These are phyloP conservation scores for Didymosphaeria variabile DNA, from an alignment of 2,329 filamentous ascomycete species.

Conservation along the genomic window DNA sequence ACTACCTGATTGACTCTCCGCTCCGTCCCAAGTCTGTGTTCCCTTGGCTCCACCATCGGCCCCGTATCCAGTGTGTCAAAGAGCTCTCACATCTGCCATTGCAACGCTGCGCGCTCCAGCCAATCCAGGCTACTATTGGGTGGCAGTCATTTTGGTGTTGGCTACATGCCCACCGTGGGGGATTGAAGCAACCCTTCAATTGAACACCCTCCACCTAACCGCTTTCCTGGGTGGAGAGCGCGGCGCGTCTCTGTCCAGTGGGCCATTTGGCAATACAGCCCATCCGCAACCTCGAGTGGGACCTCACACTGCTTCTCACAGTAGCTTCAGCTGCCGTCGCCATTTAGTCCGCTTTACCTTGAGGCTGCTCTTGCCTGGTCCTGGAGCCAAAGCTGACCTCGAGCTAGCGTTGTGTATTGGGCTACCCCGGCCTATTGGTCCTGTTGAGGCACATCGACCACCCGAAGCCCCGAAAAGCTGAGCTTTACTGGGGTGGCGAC, in stretches of 20 bases:
- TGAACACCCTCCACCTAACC: slow-evolving; percentile 16
- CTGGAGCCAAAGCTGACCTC: slow-evolving; percentile 19
- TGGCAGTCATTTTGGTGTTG: slow-evolving; percentile 23
- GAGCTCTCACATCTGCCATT: slow-evolving; percentile 31
- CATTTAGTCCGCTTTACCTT: slow-evolving; percentile 31
- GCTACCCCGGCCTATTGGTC: slow-evolving; percentile 35
- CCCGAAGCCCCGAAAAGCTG: slow-evolving; percentile 37
- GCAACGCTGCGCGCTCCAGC: slow-evolving; percentile 28
- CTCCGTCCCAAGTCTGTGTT: slow-evolving; percentile 24
- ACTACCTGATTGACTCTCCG: slow-evolving; percentile 19
- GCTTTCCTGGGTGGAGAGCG: slow-evolving; percentile 32
- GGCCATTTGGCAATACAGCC: slow-evolving; percentile 33
- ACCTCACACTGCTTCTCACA: slow-evolving; percentile 36
- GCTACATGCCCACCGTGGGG: slow-evolving; percentile 10
- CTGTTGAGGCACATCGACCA: slow-evolving; percentile 22
- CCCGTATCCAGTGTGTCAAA: slow-evolving; percentile 24
- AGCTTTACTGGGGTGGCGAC: slow-evolving; percentile 32
- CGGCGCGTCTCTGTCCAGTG: slow-evolving; percentile 35
- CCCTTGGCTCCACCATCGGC: slow-evolving; percentile 16
- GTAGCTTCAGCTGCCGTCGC: slow-evolving; percentile 37
- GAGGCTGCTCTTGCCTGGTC: slow-evolving; percentile 19
- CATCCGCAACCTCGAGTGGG: slow-evolving; percentile 30
- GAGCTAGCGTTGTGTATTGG: slow-evolving; percentile 39
- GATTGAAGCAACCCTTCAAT: slow-evolving; percentile 22
- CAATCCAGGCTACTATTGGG: slow-evolving; percentile 28